Evolutionary conservation across 257 asterid genomes (phyloP).

Genomic region (Handroanthus guayacan): DNA sequence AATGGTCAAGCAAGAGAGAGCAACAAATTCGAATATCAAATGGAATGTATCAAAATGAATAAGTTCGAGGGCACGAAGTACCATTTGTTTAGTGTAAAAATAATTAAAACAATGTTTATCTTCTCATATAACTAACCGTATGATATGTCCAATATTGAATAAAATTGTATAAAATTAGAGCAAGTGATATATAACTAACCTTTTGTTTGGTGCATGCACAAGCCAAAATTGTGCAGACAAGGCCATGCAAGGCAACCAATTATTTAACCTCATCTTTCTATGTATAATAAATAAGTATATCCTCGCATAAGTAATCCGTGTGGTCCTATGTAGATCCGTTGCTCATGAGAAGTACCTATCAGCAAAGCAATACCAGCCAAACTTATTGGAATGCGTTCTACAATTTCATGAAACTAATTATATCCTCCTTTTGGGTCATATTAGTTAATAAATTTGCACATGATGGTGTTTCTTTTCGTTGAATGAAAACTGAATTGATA

Average conservation of each 20-base stretch:
- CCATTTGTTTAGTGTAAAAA: no score
- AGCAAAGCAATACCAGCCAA: constrained; percentile 24
- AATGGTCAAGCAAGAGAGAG: no score
- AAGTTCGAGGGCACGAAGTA: no score
- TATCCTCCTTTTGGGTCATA: constrained; percentile 24
- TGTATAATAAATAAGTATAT: background rate
- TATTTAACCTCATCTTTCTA: background rate
- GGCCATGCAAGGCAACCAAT: background rate
- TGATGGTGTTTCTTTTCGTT: constrained; percentile 25
- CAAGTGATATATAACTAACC: no score
- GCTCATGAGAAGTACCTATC: constrained; percentile 34
- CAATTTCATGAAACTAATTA: constrained; percentile 3
- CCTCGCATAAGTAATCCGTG: background rate
- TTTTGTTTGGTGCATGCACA: background rate
- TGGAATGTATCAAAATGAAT: no score
- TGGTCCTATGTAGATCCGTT: constrained; percentile 28
- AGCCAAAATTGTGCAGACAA: background rate
- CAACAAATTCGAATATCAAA: no score
- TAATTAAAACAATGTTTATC: no score
- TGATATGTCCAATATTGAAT: no score
- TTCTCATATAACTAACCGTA: no score
- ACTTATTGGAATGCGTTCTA: constrained; percentile 14
- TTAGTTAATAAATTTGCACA: constrained; percentile 41
- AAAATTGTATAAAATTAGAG: no score
- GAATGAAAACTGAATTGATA: background rate